A percentile compares a stretch with the other conserved stretches of the same genome.
Evolutionary conservation across 495 filamentous ascomycete species (phyloP).

Genomic region (Entonaema liquescens): DNA sequence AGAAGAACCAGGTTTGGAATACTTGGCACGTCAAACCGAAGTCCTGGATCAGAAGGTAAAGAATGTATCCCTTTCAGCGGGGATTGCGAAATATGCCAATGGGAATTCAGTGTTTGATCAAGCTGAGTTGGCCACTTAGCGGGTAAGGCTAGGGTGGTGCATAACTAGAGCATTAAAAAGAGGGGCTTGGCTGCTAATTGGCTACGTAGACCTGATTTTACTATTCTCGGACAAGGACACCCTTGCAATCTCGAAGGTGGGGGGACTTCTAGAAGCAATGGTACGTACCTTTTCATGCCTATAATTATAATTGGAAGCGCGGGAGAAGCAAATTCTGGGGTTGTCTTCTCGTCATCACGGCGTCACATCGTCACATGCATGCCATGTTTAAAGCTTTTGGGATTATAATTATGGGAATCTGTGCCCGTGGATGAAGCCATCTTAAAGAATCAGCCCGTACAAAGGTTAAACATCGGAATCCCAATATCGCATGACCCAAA

Average conservation of each 20-base stretch:
- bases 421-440: conserved; percentile 9
- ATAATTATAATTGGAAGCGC: conserved; percentile 3
- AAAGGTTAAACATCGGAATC: neutral
- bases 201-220: neutral
- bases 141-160: neutral
- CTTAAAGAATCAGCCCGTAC: conserved; percentile 11
- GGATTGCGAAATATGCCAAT: neutral
- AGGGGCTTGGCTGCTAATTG: neutral
- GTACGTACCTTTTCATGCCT: neutral
- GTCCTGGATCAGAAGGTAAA: conserved; percentile 1
- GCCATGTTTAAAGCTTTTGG: neutral
- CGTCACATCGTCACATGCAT: conserved; percentile 4
- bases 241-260: neutral
- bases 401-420: neutral
- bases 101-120: neutral
- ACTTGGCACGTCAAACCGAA: conserved; percentile 14
- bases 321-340: conserved; percentile 9
- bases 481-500: conserved; percentile 3
- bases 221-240: neutral
- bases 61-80: neutral
- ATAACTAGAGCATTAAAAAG: neutral
- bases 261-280: conserved; percentile 1
- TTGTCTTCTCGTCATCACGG: conserved; percentile 1
- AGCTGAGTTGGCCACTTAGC: neutral
- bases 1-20: neutral